Evolutionary conservation across 148 eudicot genomes (phyloP).

Genomic region (Tetragonia tetragonoides): DNA sequence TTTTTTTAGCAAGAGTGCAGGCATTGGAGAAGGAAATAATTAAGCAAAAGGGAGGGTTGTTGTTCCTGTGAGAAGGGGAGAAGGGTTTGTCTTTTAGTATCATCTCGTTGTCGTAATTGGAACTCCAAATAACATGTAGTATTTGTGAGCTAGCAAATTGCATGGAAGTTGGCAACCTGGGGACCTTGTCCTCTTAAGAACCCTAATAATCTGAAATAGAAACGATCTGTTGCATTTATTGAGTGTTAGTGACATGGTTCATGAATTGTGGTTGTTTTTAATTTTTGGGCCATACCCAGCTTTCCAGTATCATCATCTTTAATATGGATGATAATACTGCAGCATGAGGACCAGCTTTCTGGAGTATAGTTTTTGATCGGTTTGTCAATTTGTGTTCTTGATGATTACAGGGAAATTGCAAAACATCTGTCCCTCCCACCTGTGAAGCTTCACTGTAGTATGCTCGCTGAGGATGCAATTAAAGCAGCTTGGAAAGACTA

Average conservation of each 20-base stretch:
- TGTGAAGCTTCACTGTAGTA: conserved; percentile 93
- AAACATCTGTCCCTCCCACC: conserved; percentile 95
- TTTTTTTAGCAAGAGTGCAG: no score
- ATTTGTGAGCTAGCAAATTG: not conserved
- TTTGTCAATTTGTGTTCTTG: not conserved
- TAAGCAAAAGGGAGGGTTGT: no score
- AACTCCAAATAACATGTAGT: no score
- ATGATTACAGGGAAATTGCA: conserved; percentile 76
- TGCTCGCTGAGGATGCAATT: conserved; percentile 99
- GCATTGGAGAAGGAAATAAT: no score
- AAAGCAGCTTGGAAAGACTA: conserved; percentile 94
- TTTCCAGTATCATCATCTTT: no score
- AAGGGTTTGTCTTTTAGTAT: no score
- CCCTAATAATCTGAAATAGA: not conserved
- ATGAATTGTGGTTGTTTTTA: not conserved
- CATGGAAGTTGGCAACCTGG: not conserved
- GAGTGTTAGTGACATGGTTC: not conserved
- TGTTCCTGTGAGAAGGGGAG: not conserved
- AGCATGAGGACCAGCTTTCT: not conserved
- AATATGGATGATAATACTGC: no score
- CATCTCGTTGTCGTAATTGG: no score
- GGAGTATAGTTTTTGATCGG: not conserved
- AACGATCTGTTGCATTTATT: no score
- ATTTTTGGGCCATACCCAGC: no score
- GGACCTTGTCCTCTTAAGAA: not conserved